Base-by-base conservation (phyloP, 106 monocot species). In the Dioscorea dumetorum region DNA sequence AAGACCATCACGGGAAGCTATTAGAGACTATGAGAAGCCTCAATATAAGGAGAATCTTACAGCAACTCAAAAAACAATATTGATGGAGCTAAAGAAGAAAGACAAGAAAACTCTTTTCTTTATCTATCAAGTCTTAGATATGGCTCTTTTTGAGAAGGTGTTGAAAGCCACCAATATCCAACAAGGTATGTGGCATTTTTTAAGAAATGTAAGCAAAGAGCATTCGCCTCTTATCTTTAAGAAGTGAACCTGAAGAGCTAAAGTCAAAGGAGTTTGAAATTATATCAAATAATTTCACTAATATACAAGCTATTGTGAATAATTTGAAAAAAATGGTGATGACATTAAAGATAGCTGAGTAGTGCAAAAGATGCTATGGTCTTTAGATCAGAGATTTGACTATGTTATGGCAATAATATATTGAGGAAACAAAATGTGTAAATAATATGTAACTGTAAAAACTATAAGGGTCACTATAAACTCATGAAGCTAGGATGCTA, bases 311-410 rank as follows among this genome's bases (percentile, higher is more conserved):
- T 4, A 15, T 52, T 7, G 52, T 67, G 12, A 67, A 67, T 28
- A 50, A 67, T 51, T 20, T 67, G 24, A 24, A 16, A 14, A n/a
- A 52, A 67, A 67, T 24, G 50, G 53, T 12, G 51, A 67, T 16
- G 28, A 2, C 0, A 1, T 67, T 24, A 15, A 67, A 24, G 67
- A 67, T 28, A 5, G 6, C 0, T 10, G 41, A 10, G 41, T 41
- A 10, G 41, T 10, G 41, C 9, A 41, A 10, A 41, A 41, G 10
- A 6, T 41, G 9, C 41, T 41, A 10, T 4, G 22, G 22, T 66
- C 21, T 0, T 35, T 63, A 6, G 63, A 60, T 21, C 8, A 4
- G 1, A 35, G 49, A 3, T 49, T 12, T 49, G 49, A 66, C 17
- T 66, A 49, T 22, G 33, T 49, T n/a, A 49, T 66, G 12, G 50